Evolutionary conservation across 169 alveolate genomes (phyloP).

Genomic region (Cryptosporidium xiaoi): DNA sequence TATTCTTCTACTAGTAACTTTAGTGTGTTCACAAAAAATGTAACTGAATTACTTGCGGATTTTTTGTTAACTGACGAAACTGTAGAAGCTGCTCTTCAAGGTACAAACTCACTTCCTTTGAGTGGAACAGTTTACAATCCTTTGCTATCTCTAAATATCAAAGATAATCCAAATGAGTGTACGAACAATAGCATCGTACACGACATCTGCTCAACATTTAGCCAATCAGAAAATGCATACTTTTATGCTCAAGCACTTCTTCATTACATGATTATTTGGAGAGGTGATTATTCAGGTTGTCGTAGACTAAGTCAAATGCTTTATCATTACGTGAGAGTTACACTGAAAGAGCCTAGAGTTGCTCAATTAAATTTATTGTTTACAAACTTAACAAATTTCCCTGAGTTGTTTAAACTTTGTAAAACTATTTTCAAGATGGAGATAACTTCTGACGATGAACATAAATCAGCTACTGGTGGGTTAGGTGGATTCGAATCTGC

Average conservation of each 20-base stretch:
- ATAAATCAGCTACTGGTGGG: slow-evolving; percentile 36
- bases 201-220: slow-evolving; percentile 82
- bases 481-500: slow-evolving; percentile 72
- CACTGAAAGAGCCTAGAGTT: slow-evolving; percentile 70
- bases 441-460: slow-evolving; percentile 2
- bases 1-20: slow-evolving; percentile 88
- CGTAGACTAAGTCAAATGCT: slow-evolving; percentile 88
- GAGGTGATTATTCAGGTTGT: slow-evolving; percentile 88
- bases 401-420: slow-evolving; percentile 73
- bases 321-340: slow-evolving; percentile 75
- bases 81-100: slow-evolving; percentile 79
- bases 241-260: slow-evolving; percentile 90
- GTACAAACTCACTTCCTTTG: slow-evolving; percentile 40
- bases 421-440: slow-evolving; percentile 65
- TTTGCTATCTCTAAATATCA: slow-evolving; percentile 7
- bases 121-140: slow-evolving; percentile 69
- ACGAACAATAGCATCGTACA: slow-evolving; percentile 76
- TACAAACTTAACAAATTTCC: slow-evolving; percentile 77
- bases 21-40: slow-evolving; percentile 87
- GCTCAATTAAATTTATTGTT: slow-evolving; percentile 78
- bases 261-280: slow-evolving; percentile 87
- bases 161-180: background rate
- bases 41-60: slow-evolving; percentile 87
- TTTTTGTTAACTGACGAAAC: slow-evolving; percentile 85
- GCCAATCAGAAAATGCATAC: slow-evolving; percentile 89